Conservation (phyloP, 352 stramenopile genomes). For the Thraustochytrium striatum region DNA sequence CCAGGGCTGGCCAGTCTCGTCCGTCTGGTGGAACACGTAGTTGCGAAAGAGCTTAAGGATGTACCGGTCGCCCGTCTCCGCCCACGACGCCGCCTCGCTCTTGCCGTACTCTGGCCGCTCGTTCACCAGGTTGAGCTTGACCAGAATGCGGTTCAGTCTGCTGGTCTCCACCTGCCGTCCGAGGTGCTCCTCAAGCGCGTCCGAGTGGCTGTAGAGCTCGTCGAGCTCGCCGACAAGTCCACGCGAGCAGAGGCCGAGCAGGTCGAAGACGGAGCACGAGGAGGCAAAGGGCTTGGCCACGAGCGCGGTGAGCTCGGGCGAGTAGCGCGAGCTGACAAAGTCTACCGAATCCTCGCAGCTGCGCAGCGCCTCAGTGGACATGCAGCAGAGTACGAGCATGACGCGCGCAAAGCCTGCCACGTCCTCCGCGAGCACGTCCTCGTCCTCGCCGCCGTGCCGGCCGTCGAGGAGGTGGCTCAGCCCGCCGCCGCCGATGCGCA, state of each 20-base stretch:
- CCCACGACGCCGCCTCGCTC: conserved; percentile 64
- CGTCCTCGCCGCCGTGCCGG: conserved; percentile 63
- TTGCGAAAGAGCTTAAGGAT: conserved; percentile 81
- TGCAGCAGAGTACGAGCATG: conserved; percentile 52
- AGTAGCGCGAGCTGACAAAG: conserved; percentile 41
- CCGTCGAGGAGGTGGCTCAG: conserved; percentile 78
- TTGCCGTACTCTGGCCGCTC: conserved; percentile 67
- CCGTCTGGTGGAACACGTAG: conserved; percentile 81
- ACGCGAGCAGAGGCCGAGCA: conserved; percentile 58
- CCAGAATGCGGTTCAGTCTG: conserved; percentile 66
- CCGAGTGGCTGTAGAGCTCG: conserved; percentile 61
- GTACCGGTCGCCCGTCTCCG: conserved; percentile 73
- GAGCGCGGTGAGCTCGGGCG: conserved; percentile 27
- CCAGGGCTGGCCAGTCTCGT: conserved; percentile 68
- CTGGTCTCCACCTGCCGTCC: conserved; percentile 71
- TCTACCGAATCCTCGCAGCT: conserved; percentile 42
- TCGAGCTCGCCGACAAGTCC: conserved; percentile 56
- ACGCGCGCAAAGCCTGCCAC: conserved; percentile 61
- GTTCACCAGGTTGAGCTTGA: conserved; percentile 68
- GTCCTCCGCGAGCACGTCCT: conserved; percentile 70
- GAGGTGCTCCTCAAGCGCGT: conserved; percentile 62
- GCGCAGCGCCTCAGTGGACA: conserved; percentile 30
- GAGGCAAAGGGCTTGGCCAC: conserved; percentile 20
- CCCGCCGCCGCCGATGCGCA: conserved; percentile 70
- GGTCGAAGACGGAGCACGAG: conserved; percentile 49